These are phyloP conservation scores for Colletotrichum sp. DNA, from an alignment of 2,329 filamentous ascomycete genomes.

Conservation along the genomic window DNA sequence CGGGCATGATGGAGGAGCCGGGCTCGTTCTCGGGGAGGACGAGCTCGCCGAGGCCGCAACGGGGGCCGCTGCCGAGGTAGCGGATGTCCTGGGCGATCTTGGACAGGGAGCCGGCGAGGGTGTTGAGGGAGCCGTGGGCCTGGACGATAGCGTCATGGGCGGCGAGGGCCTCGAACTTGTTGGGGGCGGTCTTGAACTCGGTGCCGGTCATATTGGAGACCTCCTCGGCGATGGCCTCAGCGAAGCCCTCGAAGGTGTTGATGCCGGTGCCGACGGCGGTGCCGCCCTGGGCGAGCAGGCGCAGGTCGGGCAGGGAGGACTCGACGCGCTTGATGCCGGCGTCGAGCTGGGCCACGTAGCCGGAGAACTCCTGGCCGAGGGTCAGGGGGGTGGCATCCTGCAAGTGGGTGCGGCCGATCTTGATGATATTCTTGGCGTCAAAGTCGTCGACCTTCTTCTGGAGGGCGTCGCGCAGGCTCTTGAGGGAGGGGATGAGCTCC, in stretches of 20 bases:
- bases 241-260: constrained; percentile 97
- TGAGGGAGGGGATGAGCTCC: constrained; percentile 81
- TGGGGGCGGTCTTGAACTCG: constrained; percentile 93
- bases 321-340: constrained; percentile 88
- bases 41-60: constrained; percentile 94
- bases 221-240: constrained; percentile 89
- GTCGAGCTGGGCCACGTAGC: constrained; percentile 94
- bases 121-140: constrained; percentile 92
- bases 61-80: constrained; percentile 93
- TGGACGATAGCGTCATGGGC: constrained; percentile 96
- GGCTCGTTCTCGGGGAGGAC: constrained; percentile 97
- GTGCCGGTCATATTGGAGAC: constrained; percentile 92
- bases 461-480: constrained; percentile 81
- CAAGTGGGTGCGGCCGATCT: constrained; percentile 97
- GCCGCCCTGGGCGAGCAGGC: constrained; percentile 90
- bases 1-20: constrained; percentile 97
- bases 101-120: constrained; percentile 86
- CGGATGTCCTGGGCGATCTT: constrained; percentile 99
- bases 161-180: constrained; percentile 98
- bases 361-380: constrained; percentile 95
- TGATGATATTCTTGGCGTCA: constrained; percentile 87
- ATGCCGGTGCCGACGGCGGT: constrained; percentile 97
- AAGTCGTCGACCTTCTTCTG: constrained; percentile 91
- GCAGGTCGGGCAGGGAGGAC: constrained; percentile 80
- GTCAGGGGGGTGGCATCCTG: constrained; percentile 97